phyloP scores from a whole-genome alignment of 495 filamentous ascomycete genomes.

The Penicillium macrosclerotiorum region DNA sequence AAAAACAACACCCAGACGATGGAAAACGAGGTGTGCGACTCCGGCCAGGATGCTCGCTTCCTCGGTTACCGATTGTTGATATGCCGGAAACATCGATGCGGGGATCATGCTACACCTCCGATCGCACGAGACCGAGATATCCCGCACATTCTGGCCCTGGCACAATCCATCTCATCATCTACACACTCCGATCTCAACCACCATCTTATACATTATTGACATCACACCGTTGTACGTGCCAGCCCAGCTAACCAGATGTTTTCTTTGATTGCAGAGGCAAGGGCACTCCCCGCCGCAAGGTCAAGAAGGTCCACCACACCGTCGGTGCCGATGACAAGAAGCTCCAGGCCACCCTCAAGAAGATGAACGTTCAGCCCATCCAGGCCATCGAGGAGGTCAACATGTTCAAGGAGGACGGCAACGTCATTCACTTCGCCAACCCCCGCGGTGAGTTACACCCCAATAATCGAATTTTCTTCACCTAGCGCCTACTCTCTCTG shows the following conservation, averaged over 20 bases:
- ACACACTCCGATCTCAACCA: neutral
- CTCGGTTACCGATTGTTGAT: too few relatives aligned
- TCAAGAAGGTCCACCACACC: slow-evolving; percentile 94
- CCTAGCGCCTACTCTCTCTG: neutral
- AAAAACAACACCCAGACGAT: too few relatives aligned
- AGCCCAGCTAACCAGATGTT: slow-evolving; percentile 12
- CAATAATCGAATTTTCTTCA: neutral
- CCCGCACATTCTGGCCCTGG: too few relatives aligned
- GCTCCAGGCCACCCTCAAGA: slow-evolving; percentile 91
- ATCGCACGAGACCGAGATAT: too few relatives aligned
- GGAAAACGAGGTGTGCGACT: too few relatives aligned
- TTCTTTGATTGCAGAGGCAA: slow-evolving; percentile 67
- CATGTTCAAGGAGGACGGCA: slow-evolving; percentile 99
- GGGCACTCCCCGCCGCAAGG: slow-evolving; percentile 94
- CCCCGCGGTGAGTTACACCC: slow-evolving; percentile 74
- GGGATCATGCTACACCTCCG: too few relatives aligned
- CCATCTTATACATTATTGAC: slow-evolving; percentile 1
- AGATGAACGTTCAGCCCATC: slow-evolving; percentile 95
- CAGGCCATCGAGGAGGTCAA: slow-evolving; percentile 99
- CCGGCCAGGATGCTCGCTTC: too few relatives aligned
- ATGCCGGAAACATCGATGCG: too few relatives aligned
- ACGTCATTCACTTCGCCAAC: slow-evolving; percentile 97
- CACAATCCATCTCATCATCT: neutral
- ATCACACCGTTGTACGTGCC: neutral
- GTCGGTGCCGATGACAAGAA: slow-evolving; percentile 97